Evolutionary conservation across 1,284 basidiomycete species (phyloP).

Genomic region (Cutaneotrichosporon sp.): DNA sequence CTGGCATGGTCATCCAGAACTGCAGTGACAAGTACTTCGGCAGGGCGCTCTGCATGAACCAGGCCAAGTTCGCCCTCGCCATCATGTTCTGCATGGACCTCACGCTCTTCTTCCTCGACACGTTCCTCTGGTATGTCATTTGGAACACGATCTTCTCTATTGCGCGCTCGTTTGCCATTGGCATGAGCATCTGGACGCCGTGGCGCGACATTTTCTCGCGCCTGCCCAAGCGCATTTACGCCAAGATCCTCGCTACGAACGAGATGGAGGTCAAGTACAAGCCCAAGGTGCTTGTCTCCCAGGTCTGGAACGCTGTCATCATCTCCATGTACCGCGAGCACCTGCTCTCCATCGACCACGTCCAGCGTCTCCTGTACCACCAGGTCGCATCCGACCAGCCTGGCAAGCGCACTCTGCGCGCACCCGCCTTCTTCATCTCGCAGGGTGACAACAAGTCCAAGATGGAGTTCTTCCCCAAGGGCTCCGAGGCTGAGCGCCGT

Average conservation of each 20-base stretch:
- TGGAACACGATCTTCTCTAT: slow-evolving; percentile 96
- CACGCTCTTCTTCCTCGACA: slow-evolving; percentile 92
- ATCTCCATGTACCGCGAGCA: slow-evolving; percentile 99
- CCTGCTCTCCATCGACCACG: slow-evolving; percentile 90
- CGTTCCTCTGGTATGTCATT: slow-evolving; percentile 90
- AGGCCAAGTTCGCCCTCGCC: slow-evolving; percentile 84
- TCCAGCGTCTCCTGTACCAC: slow-evolving; percentile 90
- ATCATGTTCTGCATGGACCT: slow-evolving; percentile 98
- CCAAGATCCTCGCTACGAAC: slow-evolving; percentile 82
- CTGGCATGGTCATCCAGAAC: slow-evolving; percentile 83
- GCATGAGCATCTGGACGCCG: slow-evolving; percentile 93
- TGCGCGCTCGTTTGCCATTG: slow-evolving; percentile 81
- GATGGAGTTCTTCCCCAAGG: slow-evolving; percentile 88
- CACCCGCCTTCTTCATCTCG: slow-evolving; percentile 91
- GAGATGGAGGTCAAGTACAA: slow-evolving; percentile 98
- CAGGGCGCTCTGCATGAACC: slow-evolving; percentile 73
- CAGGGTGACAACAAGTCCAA: slow-evolving; percentile 73
- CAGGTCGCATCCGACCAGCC: slow-evolving; percentile 81
- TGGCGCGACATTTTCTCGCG: slow-evolving; percentile 93
- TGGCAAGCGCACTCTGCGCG: slow-evolving; percentile 80
- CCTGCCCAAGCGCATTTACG: slow-evolving; percentile 89
- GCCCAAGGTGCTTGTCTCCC: slow-evolving; percentile 94
- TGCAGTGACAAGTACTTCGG: slow-evolving; percentile 84
- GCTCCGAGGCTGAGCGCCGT: slow-evolving; percentile 87
- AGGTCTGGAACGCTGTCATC: slow-evolving; percentile 97